Evolutionary conservation across 495 filamentous ascomycete species (phyloP).

Genomic region (Trichocladium antarcticum): DNA sequence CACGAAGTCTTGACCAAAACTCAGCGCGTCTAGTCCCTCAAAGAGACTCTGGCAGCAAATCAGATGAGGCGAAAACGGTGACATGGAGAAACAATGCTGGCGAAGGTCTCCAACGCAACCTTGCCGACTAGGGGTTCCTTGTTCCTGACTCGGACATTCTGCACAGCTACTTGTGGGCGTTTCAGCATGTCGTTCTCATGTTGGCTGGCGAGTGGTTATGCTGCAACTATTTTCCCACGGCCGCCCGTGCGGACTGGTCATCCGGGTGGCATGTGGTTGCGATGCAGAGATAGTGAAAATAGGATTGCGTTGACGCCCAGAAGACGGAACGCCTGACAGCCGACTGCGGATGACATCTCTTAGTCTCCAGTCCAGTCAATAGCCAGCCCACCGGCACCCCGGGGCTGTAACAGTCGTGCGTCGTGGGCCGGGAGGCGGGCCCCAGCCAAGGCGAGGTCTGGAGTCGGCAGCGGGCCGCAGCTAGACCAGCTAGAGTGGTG

Average conservation of each 20-base stretch:
- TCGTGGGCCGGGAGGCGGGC: conserved; percentile 1
- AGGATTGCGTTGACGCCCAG: neutral
- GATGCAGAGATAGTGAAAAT: neutral
- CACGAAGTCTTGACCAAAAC: conserved; percentile 21
- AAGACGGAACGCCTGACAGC: neutral
- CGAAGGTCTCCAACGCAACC: neutral
- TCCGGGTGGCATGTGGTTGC: neutral
- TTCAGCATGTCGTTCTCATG: neutral
- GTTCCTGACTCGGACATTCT: neutral
- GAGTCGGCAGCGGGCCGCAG: too few relatives aligned
- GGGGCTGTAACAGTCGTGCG: conserved; percentile 5
- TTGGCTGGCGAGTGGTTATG: neutral
- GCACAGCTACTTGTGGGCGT: neutral
- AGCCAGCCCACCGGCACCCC: neutral
- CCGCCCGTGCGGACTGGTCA: neutral
- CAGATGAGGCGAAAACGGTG: neutral
- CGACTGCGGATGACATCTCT: neutral
- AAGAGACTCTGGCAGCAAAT: neutral
- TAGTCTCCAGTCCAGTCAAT: conserved; percentile 1
- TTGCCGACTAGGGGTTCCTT: neutral
- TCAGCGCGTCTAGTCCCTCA: conserved; percentile 10
- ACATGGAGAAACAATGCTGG: conserved; percentile 1
- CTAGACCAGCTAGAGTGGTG: neutral
- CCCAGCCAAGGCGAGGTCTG: neutral
- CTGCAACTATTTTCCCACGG: too few relatives aligned